Base-by-base conservation (phyloP, 192 early-diverging fungal species). In the Haplosporangium gracile region DNA sequence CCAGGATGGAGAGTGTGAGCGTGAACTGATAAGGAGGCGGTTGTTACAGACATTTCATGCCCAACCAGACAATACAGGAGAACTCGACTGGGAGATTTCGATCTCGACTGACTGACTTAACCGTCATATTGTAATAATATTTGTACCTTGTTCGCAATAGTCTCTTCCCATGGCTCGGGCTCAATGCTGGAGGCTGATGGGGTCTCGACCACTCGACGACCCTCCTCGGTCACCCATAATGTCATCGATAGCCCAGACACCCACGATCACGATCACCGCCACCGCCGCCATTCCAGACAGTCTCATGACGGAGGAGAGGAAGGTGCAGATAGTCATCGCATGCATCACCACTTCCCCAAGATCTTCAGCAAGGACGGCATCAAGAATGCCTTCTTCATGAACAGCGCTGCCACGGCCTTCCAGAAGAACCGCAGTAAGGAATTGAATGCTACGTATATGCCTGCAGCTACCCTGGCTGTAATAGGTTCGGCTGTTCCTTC, bases 321-420 rank as follows among this genome's bases (percentile, higher is more conserved):
- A 10, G 43, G 18, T 16, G n/a, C 34, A 18, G n/a, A 40, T 26
- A 40, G 6, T 24, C 15, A 20, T 11, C 70, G 43, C 22, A 7
- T 60, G n/a, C 57, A 42, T 7, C 47, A 73, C 63, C 68, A 47
- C 36, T 77, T 86, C 18, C 75, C 78, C 34, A 86, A 86, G 60
- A 86, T 86, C 36, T 80, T 80, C 57, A 77, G 57, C 47, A 86
- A 86, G 75, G 83, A 86, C 1, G 70, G 79, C n/a, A 68, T 80
- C 13, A 38, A 49, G 7, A 80, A 81, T 60, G 79, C 83, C 22
- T 38, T 86, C 15, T 74, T 74, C 39, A 32, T 86, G 51, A 80
- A 73, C n/a, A 86, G 78, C 36, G 83, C 83, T n/a, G 63, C 83
- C 8, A 76, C 70, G 0, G 83, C 83, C 6, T 86, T 86, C 57